Percentiles rank a stretch among this genome's conserved stretches.
phyloP scores from a whole-genome alignment of 345 rosid species.

The Jatropha curcas region DNA sequence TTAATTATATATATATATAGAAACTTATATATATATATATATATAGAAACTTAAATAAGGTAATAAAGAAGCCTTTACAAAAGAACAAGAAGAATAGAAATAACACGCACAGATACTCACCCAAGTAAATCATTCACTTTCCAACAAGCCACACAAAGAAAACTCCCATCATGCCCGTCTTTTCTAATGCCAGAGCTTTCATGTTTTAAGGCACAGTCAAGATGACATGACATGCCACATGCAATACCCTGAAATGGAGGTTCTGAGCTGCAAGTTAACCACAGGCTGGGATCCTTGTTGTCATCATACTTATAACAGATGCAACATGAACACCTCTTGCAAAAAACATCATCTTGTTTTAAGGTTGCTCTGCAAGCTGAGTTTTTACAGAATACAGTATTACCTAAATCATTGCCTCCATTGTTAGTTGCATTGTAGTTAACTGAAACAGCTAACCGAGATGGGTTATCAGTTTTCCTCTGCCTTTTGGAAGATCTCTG shows the following conservation, averaged over 20 bases:
- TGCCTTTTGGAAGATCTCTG: conserved; percentile 59
- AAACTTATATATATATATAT: no score
- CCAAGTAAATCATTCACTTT: conserved; percentile 84
- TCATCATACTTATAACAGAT: conserved; percentile 80
- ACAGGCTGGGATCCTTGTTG: conserved; percentile 92
- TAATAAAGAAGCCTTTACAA: neutral
- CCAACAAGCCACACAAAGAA: conserved; percentile 67
- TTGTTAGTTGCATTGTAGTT: conserved; percentile 27
- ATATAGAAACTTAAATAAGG: neutral
- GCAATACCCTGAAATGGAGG: conserved; percentile 60
- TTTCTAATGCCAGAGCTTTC: conserved; percentile 64
- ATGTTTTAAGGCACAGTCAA: conserved; percentile 78
- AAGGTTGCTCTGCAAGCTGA: conserved; percentile 81
- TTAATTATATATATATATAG: no score
- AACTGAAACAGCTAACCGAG: conserved; percentile 45
- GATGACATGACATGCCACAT: conserved; percentile 89
- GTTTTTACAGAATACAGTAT: conserved; percentile 63
- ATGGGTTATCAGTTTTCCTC: conserved; percentile 63
- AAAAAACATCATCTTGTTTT: conserved; percentile 57
- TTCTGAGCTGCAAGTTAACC: conserved; percentile 78
- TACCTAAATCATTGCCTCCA: conserved; percentile 32
- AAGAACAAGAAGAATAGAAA: conserved; percentile 2
- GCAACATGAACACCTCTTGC: conserved; percentile 93
- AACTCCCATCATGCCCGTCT: conserved; percentile 68
- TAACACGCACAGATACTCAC: conserved; percentile 39